Conservation (phyloP, 495 filamentous ascomycete genomes). For the Daldinia loculata region DNA sequence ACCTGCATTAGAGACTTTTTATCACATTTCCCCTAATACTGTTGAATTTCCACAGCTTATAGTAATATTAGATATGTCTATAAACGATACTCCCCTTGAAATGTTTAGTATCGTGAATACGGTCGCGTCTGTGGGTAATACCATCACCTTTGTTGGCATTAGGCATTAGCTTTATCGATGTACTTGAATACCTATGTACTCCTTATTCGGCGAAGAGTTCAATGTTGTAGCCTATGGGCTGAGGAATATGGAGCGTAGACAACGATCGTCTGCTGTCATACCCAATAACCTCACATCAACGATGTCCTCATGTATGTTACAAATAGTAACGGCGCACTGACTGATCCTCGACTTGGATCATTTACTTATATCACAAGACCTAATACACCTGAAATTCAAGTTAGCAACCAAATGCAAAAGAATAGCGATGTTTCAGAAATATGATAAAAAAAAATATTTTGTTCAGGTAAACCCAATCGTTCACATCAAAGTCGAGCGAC, state of each 20-base stretch:
- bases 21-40: neutral
- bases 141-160: neutral
- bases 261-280: neutral
- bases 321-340: neutral
- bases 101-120: neutral
- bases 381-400: conserved; percentile 11
- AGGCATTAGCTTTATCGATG: neutral
- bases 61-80: neutral
- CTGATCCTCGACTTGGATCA: neutral
- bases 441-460: neutral
- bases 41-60: neutral
- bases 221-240: neutral
- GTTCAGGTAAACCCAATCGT: conserved; percentile 46
- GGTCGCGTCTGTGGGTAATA: neutral
- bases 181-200: neutral
- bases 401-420: conserved; percentile 15
- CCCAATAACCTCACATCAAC: neutral
- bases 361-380: neutral
- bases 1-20: neutral
- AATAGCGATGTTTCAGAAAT: neutral
- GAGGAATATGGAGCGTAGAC: neutral
- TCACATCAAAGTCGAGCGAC: conserved; percentile 47
- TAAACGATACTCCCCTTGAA: neutral
- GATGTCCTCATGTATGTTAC: neutral
- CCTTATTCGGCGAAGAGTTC: neutral